Evolutionary conservation across 2,329 filamentous ascomycete species (phyloP).

Genomic region (Cladosporium colombiae): DNA sequence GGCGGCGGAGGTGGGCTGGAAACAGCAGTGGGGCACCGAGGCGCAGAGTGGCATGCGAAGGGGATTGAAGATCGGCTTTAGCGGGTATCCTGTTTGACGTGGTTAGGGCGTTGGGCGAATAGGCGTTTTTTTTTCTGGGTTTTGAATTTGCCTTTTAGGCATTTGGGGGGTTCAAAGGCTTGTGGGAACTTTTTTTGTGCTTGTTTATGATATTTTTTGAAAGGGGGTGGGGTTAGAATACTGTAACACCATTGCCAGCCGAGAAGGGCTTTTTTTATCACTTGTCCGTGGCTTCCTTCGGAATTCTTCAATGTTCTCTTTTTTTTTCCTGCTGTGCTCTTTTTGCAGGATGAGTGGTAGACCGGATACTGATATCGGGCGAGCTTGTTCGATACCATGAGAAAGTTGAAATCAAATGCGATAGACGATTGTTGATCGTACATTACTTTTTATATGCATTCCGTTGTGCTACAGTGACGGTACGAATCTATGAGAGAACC

Average conservation of each 20-base stretch:
- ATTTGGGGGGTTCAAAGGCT: not conserved
- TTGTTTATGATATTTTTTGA: not conserved
- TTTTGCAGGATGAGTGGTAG: not conserved
- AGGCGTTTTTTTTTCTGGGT: constrained; percentile 26
- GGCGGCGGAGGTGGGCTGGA: constrained; percentile 69
- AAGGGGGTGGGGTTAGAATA: not conserved
- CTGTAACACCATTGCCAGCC: not conserved
- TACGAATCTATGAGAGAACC: not conserved
- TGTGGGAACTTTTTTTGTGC: not conserved
- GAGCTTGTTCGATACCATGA: not conserved
- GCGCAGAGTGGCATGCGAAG: constrained; percentile 52
- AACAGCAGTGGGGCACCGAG: constrained; percentile 72
- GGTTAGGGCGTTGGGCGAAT: constrained; percentile 40
- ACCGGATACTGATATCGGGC: not conserved
- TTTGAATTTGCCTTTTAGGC: not conserved
- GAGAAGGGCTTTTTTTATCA: not conserved
- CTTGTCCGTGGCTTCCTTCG: not conserved
- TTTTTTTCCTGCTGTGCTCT: not conserved
- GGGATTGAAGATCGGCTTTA: constrained; percentile 50
- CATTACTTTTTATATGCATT: not conserved
- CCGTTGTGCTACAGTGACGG: not conserved
- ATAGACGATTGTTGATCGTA: not conserved
- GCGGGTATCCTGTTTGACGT: constrained; percentile 51
- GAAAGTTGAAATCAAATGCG: not conserved
- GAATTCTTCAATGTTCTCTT: not conserved